A percentile compares a stretch with the other conserved stretches of the same genome.
These are phyloP conservation scores for Fusarium anthophilum DNA, from an alignment of 2,329 filamentous ascomycete species.

Conservation along the genomic window DNA sequence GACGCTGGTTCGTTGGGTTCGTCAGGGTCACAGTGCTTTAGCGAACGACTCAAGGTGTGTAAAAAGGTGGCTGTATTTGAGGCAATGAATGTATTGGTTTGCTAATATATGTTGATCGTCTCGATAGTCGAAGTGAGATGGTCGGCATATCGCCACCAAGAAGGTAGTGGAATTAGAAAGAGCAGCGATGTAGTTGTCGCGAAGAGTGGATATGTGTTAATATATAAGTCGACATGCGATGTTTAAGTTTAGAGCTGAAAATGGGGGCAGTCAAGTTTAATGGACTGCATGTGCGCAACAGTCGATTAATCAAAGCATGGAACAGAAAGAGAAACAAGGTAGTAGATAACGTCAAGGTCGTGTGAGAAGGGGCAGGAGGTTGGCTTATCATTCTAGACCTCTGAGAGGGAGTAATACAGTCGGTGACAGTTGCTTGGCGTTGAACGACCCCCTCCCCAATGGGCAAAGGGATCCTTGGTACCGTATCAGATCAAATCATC, in stretches of 20 bases:
- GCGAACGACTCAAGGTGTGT: neutral
- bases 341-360: conserved; percentile 17
- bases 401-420: conserved; percentile 4
- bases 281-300: neutral
- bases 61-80: neutral
- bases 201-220: neutral
- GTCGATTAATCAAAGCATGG: neutral
- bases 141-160: conserved; percentile 35
- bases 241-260: conserved; percentile 7
- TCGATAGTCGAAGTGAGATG: conserved; percentile 12
- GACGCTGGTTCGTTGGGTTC: conserved; percentile 23
- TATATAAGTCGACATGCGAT: conserved; percentile 14
- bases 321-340: conserved; percentile 6
- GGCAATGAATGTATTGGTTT: neutral
- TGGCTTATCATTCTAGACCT: conserved; percentile 41
- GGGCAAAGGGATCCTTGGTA: neutral
- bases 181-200: neutral
- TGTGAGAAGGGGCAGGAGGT: conserved; percentile 37
- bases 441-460: conserved; percentile 12
- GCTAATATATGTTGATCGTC: conserved; percentile 22
- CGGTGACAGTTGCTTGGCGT: conserved; percentile 35
- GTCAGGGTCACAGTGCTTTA: conserved; percentile 29
- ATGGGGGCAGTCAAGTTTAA: conserved; percentile 1
- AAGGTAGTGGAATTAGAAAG: neutral
- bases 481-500: conserved; percentile 9